Evolutionary conservation across 768 basidiomycete genomes (phyloP).

Genomic region (Hemileccinum rubropunctum): DNA sequence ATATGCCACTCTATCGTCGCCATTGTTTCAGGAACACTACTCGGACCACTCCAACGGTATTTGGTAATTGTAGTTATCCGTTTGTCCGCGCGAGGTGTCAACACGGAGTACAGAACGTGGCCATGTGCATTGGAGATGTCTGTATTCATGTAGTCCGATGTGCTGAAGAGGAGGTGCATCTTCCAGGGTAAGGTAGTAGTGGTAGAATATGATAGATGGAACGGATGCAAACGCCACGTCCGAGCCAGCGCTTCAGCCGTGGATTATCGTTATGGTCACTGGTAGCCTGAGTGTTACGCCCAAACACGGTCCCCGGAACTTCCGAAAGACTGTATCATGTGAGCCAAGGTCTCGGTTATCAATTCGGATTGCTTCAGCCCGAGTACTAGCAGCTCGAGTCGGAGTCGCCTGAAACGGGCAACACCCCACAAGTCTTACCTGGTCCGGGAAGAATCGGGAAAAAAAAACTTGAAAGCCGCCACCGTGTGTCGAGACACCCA

Average conservation of each 20-base stretch:
- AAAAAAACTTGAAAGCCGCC: no score
- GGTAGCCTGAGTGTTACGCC: not conserved
- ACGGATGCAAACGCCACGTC: not conserved
- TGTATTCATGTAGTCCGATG: slow-evolving; percentile 18
- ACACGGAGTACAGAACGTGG: slow-evolving; percentile 20
- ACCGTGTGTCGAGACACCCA: no score
- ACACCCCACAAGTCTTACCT: no score
- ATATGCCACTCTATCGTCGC: slow-evolving; percentile 36
- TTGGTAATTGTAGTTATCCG: slow-evolving; percentile 26
- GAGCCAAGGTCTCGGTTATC: slow-evolving; percentile 12
- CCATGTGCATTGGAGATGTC: slow-evolving; percentile 19
- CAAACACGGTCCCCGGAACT: not conserved
- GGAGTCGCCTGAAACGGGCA: no score
- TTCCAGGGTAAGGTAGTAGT: not conserved
- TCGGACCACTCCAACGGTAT: slow-evolving; percentile 19
- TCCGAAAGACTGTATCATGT: slow-evolving; percentile 12
- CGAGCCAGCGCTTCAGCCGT: no score
- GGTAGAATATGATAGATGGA: not conserved
- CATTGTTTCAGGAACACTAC: slow-evolving; percentile 23
- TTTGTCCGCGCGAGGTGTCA: slow-evolving; percentile 11
- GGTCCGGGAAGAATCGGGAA: no score
- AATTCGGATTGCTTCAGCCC: not conserved
- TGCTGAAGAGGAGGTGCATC: slow-evolving; percentile 23
- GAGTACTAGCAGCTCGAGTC: no score
- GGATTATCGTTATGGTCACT: not conserved